A percentile compares a stretch with the other conserved stretches of the same genome.
Evolutionary conservation across 805 yeast species (phyloP).

Genomic region (baker's yeast (Saccharomyces cerevisiae)): DNA sequence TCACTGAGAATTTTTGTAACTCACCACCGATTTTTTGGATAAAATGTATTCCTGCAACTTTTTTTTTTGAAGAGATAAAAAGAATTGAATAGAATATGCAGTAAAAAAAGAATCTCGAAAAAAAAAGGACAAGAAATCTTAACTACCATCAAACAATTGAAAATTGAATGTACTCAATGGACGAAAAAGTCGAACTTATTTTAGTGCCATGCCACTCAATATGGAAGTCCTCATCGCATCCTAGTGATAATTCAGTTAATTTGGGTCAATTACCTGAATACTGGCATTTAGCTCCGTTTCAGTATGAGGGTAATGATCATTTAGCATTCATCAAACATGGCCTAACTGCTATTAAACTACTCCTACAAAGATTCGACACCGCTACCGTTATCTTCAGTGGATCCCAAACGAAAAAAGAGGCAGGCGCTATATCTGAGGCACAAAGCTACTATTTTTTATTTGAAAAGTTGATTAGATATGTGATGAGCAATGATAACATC

Average conservation of each 20-base stretch:
- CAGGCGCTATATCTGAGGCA: slow-evolving; percentile 54
- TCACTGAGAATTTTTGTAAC: too few relatives aligned
- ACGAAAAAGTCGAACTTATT: slow-evolving; percentile 29
- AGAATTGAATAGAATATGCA: neutral
- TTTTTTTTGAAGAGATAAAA: neutral
- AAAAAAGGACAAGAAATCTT: neutral
- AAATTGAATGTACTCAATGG: neutral
- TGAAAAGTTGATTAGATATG: slow-evolving; percentile 19
- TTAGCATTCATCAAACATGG: slow-evolving; percentile 58
- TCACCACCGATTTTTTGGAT: too few relatives aligned
- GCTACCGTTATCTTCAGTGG: slow-evolving; percentile 47
- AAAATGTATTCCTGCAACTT: too few relatives aligned
- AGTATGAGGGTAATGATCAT: slow-evolving; percentile 62
- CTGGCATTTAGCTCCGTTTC: slow-evolving; percentile 66
- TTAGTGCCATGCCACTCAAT: slow-evolving; percentile 59
- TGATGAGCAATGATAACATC: slow-evolving; percentile 8
- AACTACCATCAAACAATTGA: neutral
- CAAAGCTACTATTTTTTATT: slow-evolving; percentile 47
- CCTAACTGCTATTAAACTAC: slow-evolving; percentile 33
- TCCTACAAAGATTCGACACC: slow-evolving; percentile 25
- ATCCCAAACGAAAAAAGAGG: slow-evolving; percentile 56
- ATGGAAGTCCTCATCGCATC: slow-evolving; percentile 34
- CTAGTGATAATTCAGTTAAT: slow-evolving; percentile 20
- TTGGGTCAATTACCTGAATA: slow-evolving; percentile 43
- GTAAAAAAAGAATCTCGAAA: neutral